Evolutionary conservation across 1,284 basidiomycete genomes (phyloP).

Genomic region (Bondarzewia mesenterica): DNA sequence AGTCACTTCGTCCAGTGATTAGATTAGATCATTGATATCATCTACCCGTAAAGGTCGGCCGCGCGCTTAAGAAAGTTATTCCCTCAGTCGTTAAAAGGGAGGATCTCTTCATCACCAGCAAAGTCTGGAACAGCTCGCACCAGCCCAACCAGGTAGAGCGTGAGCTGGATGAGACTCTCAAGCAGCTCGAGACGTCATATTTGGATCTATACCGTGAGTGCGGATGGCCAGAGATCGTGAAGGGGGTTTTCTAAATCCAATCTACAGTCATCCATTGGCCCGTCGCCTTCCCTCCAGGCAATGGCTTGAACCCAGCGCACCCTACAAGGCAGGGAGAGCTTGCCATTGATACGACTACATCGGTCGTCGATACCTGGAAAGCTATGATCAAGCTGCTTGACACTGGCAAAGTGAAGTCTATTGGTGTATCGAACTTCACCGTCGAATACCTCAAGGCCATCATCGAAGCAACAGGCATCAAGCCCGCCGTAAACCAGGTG

Average conservation of each 20-base stretch:
- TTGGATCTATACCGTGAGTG: slow-evolving; percentile 70
- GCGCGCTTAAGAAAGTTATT: slow-evolving; percentile 71
- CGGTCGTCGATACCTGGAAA: slow-evolving; percentile 78
- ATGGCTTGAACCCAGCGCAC: slow-evolving; percentile 49
- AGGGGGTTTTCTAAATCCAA: too few species aligned
- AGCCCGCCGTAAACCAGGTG: slow-evolving; percentile 77
- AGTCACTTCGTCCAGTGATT: slow-evolving; percentile 1
- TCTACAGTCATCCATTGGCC: slow-evolving; percentile 81
- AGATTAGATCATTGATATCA: not conserved
- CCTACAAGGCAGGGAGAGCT: slow-evolving; percentile 35
- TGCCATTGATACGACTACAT: slow-evolving; percentile 50
- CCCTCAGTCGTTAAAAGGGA: slow-evolving; percentile 73
- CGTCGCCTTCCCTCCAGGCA: slow-evolving; percentile 61
- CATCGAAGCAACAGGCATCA: slow-evolving; percentile 67
- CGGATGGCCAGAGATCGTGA: too few species aligned
- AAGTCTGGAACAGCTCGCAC: slow-evolving; percentile 72
- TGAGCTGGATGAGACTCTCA: slow-evolving; percentile 71
- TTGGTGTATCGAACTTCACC: slow-evolving; percentile 82
- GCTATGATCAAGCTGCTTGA: slow-evolving; percentile 58
- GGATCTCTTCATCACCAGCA: slow-evolving; percentile 80
- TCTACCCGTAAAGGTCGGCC: slow-evolving; percentile 37
- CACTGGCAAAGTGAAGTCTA: slow-evolving; percentile 44
- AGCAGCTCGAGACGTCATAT: slow-evolving; percentile 64
- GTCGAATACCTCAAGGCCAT: slow-evolving; percentile 60
- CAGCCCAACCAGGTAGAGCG: slow-evolving; percentile 55